Evolutionary conservation across 345 rosid species (phyloP).

Genomic region (Ricinus communis): DNA sequence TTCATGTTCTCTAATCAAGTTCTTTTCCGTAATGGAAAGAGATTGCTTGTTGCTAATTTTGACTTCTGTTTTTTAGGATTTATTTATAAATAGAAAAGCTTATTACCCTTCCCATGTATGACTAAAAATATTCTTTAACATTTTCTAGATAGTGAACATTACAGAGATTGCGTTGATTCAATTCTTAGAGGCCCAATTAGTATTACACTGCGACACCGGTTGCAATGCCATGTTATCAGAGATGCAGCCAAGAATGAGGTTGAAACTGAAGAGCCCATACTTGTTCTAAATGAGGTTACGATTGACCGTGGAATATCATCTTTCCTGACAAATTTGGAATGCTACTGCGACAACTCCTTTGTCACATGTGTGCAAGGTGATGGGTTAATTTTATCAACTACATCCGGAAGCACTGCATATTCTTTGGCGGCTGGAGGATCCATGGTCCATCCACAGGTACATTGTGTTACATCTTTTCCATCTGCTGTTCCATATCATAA

Average conservation of each 20-base stretch:
- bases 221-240: conserved; percentile 81
- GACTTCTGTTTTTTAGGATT: conserved; percentile 5
- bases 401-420: conserved; percentile 99
- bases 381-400: conserved; percentile 88
- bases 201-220: conserved; percentile 84
- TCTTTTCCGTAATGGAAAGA: background rate
- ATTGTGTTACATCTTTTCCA: background rate
- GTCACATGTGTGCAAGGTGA: conserved; percentile 99
- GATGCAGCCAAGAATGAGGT: conserved; percentile 71
- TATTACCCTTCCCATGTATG: background rate
- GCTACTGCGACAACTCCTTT: conserved; percentile 89
- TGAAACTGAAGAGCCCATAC: conserved; percentile 71
- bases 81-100: background rate
- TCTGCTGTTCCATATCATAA: background rate
- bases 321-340: conserved; percentile 92
- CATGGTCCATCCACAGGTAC: conserved; percentile 99
- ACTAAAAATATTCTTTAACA: conserved; percentile 39
- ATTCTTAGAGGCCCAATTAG: conserved; percentile 83
- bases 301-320: conserved; percentile 97
- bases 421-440: conserved; percentile 99
- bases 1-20: conserved; percentile 12
- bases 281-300: conserved; percentile 96
- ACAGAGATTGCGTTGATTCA: conserved; percentile 76
- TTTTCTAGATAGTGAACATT: conserved; percentile 74
- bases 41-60: background rate